These are phyloP conservation scores for Neurospora pannonica DNA, from an alignment of 495 filamentous ascomycete species.

Conservation along the genomic window DNA sequence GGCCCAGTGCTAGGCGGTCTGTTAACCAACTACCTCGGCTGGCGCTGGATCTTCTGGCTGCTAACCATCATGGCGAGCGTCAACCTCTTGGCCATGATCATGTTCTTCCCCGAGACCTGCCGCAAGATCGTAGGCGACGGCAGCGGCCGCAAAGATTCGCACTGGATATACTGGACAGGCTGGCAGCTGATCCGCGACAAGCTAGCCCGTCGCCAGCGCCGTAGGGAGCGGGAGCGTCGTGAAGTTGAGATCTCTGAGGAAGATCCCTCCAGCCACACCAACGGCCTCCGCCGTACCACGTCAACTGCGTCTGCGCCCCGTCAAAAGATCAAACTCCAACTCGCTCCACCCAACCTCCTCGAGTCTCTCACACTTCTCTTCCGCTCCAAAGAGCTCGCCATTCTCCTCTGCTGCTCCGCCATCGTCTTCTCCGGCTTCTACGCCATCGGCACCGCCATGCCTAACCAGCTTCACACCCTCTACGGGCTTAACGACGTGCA, in stretches of 20 bases:
- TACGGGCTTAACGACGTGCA: constrained; percentile 52
- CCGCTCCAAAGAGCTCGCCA: constrained; percentile 46
- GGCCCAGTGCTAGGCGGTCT: constrained; percentile 44
- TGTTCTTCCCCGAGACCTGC: constrained; percentile 52
- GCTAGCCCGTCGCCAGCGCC: neutral
- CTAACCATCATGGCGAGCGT: constrained; percentile 42
- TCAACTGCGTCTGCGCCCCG: neutral
- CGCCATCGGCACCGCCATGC: constrained; percentile 43
- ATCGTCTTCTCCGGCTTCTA: constrained; percentile 55
- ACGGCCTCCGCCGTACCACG: neutral
- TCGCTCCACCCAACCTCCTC: constrained; percentile 48
- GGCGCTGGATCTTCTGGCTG: constrained; percentile 64
- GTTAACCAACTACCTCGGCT: constrained; percentile 50
- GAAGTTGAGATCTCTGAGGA: neutral
- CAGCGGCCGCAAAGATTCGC: constrained; percentile 32
- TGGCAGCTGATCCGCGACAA: constrained; percentile 22
- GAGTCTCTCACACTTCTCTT: constrained; percentile 48
- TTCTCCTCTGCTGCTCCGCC: constrained; percentile 47
- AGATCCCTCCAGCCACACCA: neutral
- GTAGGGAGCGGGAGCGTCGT: neutral
- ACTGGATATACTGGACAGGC: constrained; percentile 26
- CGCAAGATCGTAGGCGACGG: constrained; percentile 60
- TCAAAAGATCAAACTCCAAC: constrained; percentile 19
- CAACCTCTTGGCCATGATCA: constrained; percentile 31
- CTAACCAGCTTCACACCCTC: constrained; percentile 34